Evolutionary conservation across 176 grass and related monocot species (phyloP), one percentile per base, ranked within the genome.

Genomic region (Ampelocalamus luodianensis): DNA sequence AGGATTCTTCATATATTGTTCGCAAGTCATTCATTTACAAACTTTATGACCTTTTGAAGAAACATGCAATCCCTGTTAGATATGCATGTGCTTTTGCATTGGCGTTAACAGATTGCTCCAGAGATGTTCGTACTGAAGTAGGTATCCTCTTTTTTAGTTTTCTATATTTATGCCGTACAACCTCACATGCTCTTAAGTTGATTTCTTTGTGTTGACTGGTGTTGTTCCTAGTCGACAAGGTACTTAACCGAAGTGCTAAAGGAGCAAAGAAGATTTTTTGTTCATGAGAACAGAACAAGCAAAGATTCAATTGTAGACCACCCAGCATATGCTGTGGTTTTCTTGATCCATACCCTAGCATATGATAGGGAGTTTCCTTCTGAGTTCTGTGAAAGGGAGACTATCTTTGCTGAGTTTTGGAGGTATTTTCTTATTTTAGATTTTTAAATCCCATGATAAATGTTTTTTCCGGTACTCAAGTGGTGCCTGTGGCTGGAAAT

Each of bases 31-130:
- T 95, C 61, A 86, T 95, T 39, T 88, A 58, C 66, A 93, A 95
- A 86, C 87, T 98, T 69, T 89, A 89, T 80, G 85, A 68, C 45
- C 93, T 90, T 63, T 71, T 98, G 58, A 95, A 87, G 83, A 87
- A 88, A 79, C 81, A 78, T 54, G 79, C 74, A 63, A 91, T 98
- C 77, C 93, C 93, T 26, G 70, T 90, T 75, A 92, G 83, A 94
- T 98, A 98, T 89, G 85, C 85, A 83, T 98, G 96, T 83, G 91
- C 91, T 90, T 95, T 98, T 90, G 89, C 93, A 65, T 79, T 98
- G 77, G 75, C 91, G 0, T 95, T 93, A 86, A 90, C 85, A 66
- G 93, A 98, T 90, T 89, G 56, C 60, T 53, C 88, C 73, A 46
- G 77, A 81, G 89, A 98, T 83, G 77, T 98, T 81, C 91, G 89